These are phyloP conservation scores for Phytophthora lateralis DNA, from an alignment of 352 stramenopile genomes.

Conservation along the genomic window DNA sequence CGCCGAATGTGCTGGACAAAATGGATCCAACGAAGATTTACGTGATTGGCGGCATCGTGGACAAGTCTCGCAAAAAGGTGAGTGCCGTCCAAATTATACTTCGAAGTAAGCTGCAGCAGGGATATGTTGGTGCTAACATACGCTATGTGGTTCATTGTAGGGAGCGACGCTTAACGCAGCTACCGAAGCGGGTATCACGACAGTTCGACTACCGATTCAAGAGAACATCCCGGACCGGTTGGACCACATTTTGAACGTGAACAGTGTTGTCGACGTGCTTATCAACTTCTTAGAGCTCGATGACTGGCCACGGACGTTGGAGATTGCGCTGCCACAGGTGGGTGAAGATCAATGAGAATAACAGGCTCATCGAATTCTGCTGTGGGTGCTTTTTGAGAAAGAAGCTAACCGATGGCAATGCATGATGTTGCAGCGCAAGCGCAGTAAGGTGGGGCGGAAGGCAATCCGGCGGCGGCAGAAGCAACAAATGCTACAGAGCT, in stretches of 20 bases:
- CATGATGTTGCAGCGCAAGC: slow-evolving; percentile 44
- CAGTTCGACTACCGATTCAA: slow-evolving; percentile 72
- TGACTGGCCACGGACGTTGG: slow-evolving; percentile 60
- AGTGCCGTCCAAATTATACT: neutral
- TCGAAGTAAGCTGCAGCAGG: neutral
- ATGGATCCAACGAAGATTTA: slow-evolving; percentile 76
- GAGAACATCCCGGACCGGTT: slow-evolving; percentile 68
- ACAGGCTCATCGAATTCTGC: neutral
- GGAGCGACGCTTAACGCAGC: slow-evolving; percentile 63
- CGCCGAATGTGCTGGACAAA: slow-evolving; percentile 59
- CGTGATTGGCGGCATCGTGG: slow-evolving; percentile 82
- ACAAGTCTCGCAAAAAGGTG: slow-evolving; percentile 78
- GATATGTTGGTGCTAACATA: neutral
- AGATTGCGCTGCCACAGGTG: slow-evolving; percentile 61
- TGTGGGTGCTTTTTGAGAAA: neutral
- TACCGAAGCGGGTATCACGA: slow-evolving; percentile 50
- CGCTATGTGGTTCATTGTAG: slow-evolving; percentile 21
- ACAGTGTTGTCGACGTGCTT: slow-evolving; percentile 77
- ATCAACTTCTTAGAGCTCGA: slow-evolving; percentile 52
- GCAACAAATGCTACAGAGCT: slow-evolving; percentile 13
- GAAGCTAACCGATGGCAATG: slow-evolving; percentile 4
- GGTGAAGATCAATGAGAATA: neutral
- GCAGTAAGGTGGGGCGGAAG: slow-evolving; percentile 43
- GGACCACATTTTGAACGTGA: slow-evolving; percentile 85
- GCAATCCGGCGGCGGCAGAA: slow-evolving; percentile 37